Evolutionary conservation across 352 stramenopile genomes (phyloP).

Genomic region (Globisporangium echinulatum): DNA sequence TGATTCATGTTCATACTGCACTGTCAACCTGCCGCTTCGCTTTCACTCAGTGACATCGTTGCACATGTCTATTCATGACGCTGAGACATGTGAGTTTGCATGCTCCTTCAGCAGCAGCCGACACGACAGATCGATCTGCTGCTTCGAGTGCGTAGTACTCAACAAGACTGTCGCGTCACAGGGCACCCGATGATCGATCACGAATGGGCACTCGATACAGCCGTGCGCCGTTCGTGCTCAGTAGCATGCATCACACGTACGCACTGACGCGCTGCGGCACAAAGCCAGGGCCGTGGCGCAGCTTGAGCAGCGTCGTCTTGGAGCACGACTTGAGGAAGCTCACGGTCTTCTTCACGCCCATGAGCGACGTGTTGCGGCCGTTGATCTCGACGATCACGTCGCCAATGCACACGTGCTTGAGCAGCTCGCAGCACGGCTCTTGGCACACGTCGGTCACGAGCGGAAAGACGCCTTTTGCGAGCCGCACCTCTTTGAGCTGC

Average conservation of each 20-base stretch:
- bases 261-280: slow-evolving; percentile 71
- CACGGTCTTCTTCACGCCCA: slow-evolving; percentile 88
- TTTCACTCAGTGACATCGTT: no score
- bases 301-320: slow-evolving; percentile 84
- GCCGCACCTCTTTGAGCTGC: slow-evolving; percentile 75
- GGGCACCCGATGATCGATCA: no score
- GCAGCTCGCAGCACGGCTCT: slow-evolving; percentile 71
- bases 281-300: slow-evolving; percentile 73
- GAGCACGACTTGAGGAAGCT: slow-evolving; percentile 81
- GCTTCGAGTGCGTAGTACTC: no score
- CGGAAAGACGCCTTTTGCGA: slow-evolving; percentile 73
- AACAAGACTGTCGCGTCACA: background rate
- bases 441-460: slow-evolving; percentile 81
- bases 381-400: slow-evolving; percentile 88
- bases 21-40: no score
- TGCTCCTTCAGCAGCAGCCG: no score
- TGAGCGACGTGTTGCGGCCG: slow-evolving; percentile 80
- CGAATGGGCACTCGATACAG: no score
- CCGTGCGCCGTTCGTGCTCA: no score
- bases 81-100: no score
- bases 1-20: no score
- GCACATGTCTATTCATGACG: no score
- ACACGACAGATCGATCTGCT: no score
- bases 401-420: slow-evolving; percentile 80
- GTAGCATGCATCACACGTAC: slow-evolving; percentile 26